phyloP scores from a whole-genome alignment of 495 filamentous ascomycete species.

The Podospora tetraspora region DNA sequence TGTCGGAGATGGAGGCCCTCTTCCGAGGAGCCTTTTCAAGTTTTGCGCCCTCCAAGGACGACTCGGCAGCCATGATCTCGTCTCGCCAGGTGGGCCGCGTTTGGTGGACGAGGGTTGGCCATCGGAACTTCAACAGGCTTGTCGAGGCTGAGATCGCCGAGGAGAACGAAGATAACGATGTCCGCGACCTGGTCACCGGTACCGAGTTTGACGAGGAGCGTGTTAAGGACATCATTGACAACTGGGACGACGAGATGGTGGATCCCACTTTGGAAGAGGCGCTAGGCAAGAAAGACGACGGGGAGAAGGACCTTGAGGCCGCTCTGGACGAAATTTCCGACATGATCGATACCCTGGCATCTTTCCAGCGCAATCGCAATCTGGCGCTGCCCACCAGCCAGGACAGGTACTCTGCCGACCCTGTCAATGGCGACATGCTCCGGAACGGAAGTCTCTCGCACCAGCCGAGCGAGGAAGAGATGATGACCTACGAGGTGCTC shows the following conservation, averaged over 20 bases:
- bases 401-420: slow-evolving; percentile 45
- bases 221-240: slow-evolving; percentile 42
- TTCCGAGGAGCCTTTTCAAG: slow-evolving; percentile 81
- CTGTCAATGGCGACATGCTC: slow-evolving; percentile 47
- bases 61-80: slow-evolving; percentile 67
- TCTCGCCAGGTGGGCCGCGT: slow-evolving; percentile 63
- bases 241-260: slow-evolving; percentile 45
- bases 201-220: slow-evolving; percentile 43
- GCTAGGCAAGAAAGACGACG: slow-evolving; percentile 43
- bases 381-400: slow-evolving; percentile 51
- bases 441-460: slow-evolving; percentile 43
- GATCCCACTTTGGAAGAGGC: slow-evolving; percentile 49
- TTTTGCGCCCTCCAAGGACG: slow-evolving; percentile 80
- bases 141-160: slow-evolving; percentile 38
- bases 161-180: slow-evolving; percentile 32
- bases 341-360: slow-evolving; percentile 75
- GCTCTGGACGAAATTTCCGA: slow-evolving; percentile 75
- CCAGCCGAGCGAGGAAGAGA: slow-evolving; percentile 58
- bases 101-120: slow-evolving; percentile 83
- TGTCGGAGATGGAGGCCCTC: slow-evolving; percentile 64
- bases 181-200: slow-evolving; percentile 4
- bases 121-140: slow-evolving; percentile 48
- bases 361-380: slow-evolving; percentile 79
- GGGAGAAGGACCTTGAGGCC: slow-evolving; percentile 66
- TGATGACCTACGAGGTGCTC: slow-evolving; percentile 66